Percentiles rank a stretch among this genome's conserved stretches.
Evolutionary conservation across 2,329 filamentous ascomycete genomes (phyloP).

Genomic region (Calonectria pauciramosa): DNA sequence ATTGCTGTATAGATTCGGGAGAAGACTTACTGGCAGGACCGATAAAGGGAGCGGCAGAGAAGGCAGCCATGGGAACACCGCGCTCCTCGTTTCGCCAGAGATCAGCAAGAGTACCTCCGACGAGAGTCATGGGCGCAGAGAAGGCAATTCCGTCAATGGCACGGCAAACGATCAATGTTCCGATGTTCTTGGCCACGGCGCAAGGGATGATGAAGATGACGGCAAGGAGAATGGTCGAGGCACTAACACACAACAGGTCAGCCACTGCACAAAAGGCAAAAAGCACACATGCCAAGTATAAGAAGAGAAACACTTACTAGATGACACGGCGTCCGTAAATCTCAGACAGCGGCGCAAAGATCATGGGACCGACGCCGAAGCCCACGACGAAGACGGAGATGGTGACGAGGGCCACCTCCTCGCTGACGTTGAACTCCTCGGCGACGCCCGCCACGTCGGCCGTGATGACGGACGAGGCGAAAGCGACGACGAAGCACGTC

Average conservation of each 20-base stretch:
- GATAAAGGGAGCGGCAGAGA: slow-evolving; percentile 85
- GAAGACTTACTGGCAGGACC: slow-evolving; percentile 74
- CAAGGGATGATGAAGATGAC: slow-evolving; percentile 86
- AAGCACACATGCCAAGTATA: slow-evolving; percentile 9
- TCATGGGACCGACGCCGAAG: slow-evolving; percentile 85
- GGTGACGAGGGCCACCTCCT: slow-evolving; percentile 79
- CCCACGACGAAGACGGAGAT: slow-evolving; percentile 86
- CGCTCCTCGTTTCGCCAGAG: slow-evolving; percentile 88
- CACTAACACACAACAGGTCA: slow-evolving; percentile 47
- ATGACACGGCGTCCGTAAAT: slow-evolving; percentile 79
- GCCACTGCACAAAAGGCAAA: background rate
- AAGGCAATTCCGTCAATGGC: slow-evolving; percentile 87
- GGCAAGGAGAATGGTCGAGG: slow-evolving; percentile 75
- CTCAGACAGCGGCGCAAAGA: slow-evolving; percentile 84
- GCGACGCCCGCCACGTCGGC: slow-evolving; percentile 77
- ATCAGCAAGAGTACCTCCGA: slow-evolving; percentile 86
- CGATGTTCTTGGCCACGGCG: slow-evolving; percentile 81
- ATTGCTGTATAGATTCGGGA: background rate
- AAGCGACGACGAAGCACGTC: slow-evolving; percentile 81
- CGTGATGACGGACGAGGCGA: slow-evolving; percentile 82
- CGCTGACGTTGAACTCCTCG: slow-evolving; percentile 75
- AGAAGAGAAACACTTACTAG: slow-evolving; percentile 62
- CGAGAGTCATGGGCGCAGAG: slow-evolving; percentile 88
- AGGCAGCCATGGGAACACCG: slow-evolving; percentile 89
- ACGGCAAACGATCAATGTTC: slow-evolving; percentile 81